Evolutionary conservation across 495 filamentous ascomycete species (phyloP).

Genomic region (Hypoxylon fragiforme): DNA sequence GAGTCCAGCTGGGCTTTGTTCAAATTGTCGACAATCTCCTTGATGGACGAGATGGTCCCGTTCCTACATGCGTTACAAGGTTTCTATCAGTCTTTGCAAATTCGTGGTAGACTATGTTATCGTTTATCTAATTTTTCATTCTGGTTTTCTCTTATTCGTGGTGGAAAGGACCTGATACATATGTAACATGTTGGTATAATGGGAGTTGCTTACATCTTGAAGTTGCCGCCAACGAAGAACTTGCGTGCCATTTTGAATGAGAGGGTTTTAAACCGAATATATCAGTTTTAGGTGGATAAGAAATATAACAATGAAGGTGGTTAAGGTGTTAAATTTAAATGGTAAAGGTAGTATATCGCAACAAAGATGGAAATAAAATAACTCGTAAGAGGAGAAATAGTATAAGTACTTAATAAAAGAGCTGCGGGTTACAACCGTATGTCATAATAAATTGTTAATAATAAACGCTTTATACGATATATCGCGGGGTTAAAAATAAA

Average conservation of each 20-base stretch:
- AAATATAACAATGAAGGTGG: neutral
- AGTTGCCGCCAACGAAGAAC: conserved; percentile 99
- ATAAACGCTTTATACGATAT: neutral
- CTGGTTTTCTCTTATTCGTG: neutral
- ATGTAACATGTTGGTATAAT: conserved; percentile 18
- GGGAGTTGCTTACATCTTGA: conserved; percentile 80
- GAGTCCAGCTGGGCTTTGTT: conserved; percentile 75
- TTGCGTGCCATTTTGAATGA: conserved; percentile 76
- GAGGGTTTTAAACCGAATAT: conserved; percentile 13
- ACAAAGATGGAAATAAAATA: neutral
- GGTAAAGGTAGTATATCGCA: neutral
- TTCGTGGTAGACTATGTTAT: neutral
- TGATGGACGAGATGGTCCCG: conserved; percentile 83
- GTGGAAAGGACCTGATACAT: neutral
- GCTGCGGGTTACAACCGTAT: too few species aligned
- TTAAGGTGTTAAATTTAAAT: neutral
- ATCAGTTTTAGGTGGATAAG: neutral
- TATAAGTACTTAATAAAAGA: neutral
- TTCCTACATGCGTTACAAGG: conserved; percentile 63
- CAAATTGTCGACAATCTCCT: conserved; percentile 82
- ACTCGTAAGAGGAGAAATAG: neutral
- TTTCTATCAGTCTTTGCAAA: conserved; percentile 9
- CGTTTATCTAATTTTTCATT: neutral
- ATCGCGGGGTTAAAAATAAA: too few species aligned
- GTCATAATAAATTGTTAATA: neutral